Conservation (phyloP, 2,329 filamentous ascomycete genomes). For the Fusarium longipes region DNA sequence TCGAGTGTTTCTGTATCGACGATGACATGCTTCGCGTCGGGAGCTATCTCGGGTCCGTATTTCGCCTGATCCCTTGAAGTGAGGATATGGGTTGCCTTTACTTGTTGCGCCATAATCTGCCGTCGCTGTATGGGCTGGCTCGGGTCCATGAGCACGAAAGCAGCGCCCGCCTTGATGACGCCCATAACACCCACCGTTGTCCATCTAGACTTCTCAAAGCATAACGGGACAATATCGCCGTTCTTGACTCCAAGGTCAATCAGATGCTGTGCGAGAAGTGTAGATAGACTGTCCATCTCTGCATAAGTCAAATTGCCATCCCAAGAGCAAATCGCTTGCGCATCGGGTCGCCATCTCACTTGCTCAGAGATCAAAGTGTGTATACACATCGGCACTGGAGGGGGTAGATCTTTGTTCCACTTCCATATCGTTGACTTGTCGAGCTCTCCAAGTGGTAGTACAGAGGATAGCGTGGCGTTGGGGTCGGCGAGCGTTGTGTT, state of each 20-base stretch:
- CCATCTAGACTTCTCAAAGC: conserved; percentile 50
- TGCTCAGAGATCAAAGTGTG: conserved; percentile 44
- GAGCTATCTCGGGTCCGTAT: conserved; percentile 35
- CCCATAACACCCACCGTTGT: conserved; percentile 48
- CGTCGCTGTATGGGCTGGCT: conserved; percentile 42
- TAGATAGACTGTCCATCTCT: conserved; percentile 42
- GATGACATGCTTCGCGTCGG: conserved; percentile 32
- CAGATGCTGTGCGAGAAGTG: conserved; percentile 41
- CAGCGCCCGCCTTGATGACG: conserved; percentile 50
- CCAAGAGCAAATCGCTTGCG: conserved; percentile 48
- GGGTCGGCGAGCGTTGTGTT: conserved; percentile 37
- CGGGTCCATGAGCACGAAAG: conserved; percentile 49
- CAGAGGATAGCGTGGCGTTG: conserved; percentile 23
- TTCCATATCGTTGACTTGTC: conserved; percentile 41
- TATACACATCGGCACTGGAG: conserved; percentile 32
- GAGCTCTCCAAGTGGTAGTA: conserved; percentile 37
- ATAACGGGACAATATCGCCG: conserved; percentile 47
- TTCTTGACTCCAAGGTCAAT: conserved; percentile 38
- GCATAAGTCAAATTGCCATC: conserved; percentile 48
- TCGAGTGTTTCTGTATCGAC: conserved; percentile 28
- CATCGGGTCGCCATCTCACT: conserved; percentile 37
- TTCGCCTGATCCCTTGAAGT: conserved; percentile 35
- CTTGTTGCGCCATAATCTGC: conserved; percentile 40
- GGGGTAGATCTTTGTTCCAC: conserved; percentile 43
- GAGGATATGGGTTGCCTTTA: conserved; percentile 35